Conservation (phyloP, 306 rosid genomes). For the Pachyrhizus erosus region DNA sequence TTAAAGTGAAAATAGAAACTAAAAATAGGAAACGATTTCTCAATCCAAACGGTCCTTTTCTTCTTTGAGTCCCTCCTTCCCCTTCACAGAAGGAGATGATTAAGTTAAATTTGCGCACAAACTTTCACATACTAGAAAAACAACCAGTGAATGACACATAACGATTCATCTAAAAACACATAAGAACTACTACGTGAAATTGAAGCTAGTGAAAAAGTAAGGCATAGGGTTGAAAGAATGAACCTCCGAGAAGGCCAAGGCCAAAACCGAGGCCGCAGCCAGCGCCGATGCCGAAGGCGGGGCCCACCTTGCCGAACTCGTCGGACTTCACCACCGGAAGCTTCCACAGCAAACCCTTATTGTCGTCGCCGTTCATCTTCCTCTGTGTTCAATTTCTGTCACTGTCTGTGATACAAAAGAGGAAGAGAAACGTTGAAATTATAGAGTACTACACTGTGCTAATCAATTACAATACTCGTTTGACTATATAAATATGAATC, state of each 20-base stretch:
- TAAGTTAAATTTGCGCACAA: background rate
- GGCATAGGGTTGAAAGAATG: background rate
- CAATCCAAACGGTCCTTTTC: background rate
- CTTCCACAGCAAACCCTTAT: constrained; percentile 79
- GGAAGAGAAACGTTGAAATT: background rate
- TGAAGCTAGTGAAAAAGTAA: background rate
- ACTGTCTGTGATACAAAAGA: background rate
- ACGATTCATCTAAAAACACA: background rate
- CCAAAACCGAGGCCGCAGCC: constrained; percentile 94
- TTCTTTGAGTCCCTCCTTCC: background rate
- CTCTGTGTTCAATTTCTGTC: background rate
- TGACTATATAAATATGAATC: background rate
- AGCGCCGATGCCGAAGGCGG: constrained; percentile 82
- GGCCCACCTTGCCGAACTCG: constrained; percentile 77
- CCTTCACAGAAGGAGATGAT: background rate
- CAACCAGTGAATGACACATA: background rate
- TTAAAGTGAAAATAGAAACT: background rate
- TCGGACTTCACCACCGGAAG: constrained; percentile 63
- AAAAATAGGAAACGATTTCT: background rate
- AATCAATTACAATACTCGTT: background rate
- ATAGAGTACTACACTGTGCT: background rate
- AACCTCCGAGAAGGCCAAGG: constrained; percentile 87
- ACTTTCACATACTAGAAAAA: background rate
- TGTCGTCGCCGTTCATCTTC: constrained; percentile 40
- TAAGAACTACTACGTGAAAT: background rate